Percentiles rank a stretch among this genome's conserved stretches.
Conservation (phyloP, 164 flowering plant genomes). For the Buxus sempervirens region DNA sequence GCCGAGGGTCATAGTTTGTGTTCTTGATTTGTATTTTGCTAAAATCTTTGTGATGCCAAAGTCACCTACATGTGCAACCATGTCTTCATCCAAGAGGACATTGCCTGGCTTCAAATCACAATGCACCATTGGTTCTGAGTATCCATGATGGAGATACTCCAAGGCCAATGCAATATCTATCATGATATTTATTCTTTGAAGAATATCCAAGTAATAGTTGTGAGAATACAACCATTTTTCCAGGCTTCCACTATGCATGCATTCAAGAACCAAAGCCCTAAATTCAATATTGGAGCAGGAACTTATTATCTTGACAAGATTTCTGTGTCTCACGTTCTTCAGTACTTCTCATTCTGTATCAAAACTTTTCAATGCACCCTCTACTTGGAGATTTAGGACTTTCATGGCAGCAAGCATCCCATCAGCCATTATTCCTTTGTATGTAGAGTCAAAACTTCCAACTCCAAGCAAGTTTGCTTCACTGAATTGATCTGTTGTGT, state of each 20-base stretch:
- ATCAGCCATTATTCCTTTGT: not conserved
- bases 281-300: slow-evolving; percentile 2
- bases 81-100: slow-evolving; percentile 4
- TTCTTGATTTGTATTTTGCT: not conserved
- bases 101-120: slow-evolving; percentile 3
- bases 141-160: not conserved
- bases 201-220: slow-evolving; percentile 1
- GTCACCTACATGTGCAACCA: slow-evolving; percentile 6
- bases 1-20: not conserved
- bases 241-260: slow-evolving; percentile 3
- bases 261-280: not conserved
- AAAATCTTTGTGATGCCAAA: slow-evolving; percentile 5
- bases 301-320: slow-evolving; percentile 4
- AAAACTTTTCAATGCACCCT: slow-evolving; percentile 5
- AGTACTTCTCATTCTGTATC: slow-evolving; percentile 4
- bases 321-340: not conserved
- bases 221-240: slow-evolving; percentile 7
- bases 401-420: not conserved
- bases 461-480: not conserved
- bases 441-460: not conserved
- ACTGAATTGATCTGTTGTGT: not conserved
- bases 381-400: slow-evolving; percentile 2
- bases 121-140: not conserved
- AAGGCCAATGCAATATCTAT: not conserved
- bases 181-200: not conserved